Evolutionary conservation across 805 yeast genomes (phyloP), one percentile per base, ranked within the genome.

Genomic region (Metschnikowia shivogae): DNA sequence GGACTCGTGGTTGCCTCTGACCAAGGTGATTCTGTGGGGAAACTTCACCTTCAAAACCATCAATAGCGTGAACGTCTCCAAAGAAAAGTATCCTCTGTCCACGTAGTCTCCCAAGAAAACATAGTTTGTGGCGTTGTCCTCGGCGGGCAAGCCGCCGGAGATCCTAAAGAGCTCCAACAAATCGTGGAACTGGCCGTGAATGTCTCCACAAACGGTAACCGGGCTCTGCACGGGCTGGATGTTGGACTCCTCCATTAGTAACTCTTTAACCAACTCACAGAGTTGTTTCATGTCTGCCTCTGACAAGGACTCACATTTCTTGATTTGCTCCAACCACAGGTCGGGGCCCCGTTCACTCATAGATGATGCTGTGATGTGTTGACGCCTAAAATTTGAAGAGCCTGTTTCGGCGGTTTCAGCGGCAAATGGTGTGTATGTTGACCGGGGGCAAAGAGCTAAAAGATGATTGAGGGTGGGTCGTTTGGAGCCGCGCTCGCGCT

Each of bases 171-270:
- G 73, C 64, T 93, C 97, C 50, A 92, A 69, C 49, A 92, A 74
- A 65, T 92, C 99, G 63, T 92, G 98, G 64, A 92, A 92, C 65
- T 92, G 99, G 4, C 99, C 99, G 66, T 92, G 99, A 57, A 92
- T 93, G 67, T 92, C 99, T 61, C 95, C 97, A 70, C 97, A 89
- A 1, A 89, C 97, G 0, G 96, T 89, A 6, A 89, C 97, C 1
- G 97, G 97, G 26, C 89, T 80, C 59, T 82, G 85, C 2, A 89
- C 97, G 0, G 97, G 97, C 61, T 89, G 97, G 50, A 90, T 89
- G 63, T 90, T 90, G 34, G 93, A 84, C 59, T 89, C 97, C 63
- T 92, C 98, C 97, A 93, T 93, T 48, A 92, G 67, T 31, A 92
- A 73, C 63, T 90, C 97, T 65, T 93, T 92, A 39, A 92, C 97